Evolutionary conservation across 1,284 basidiomycete species (phyloP), one percentile per base, ranked within the genome.

Genomic region (Leccinum pallidistipes): DNA sequence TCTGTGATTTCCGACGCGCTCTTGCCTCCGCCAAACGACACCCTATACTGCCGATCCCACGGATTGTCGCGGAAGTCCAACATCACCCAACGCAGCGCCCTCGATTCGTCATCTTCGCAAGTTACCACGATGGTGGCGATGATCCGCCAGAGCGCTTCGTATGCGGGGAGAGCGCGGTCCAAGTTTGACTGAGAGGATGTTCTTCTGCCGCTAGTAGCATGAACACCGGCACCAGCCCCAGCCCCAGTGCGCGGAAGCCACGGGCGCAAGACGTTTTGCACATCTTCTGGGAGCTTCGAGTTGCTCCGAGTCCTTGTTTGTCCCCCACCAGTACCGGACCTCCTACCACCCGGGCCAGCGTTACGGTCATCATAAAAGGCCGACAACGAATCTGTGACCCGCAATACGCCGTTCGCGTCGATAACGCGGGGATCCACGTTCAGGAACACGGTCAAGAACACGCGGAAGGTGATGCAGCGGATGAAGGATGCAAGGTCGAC

Each of bases 131-230:
- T 69, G 1, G 77, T 74, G 1, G 85, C 85, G 54, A 85, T 75
- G n/a, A 86, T 79, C 16, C 84, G 78, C 86, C 86, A 87, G 53
- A 86, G 73, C 0, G 82, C 83, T 67, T 87, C 86, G 76, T 83
- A 87, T 1, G 81, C 73, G 0, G 85, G 85, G 45, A 87, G 78
- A 57, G 87, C 75, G 61, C 78, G 78, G 52, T 86, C 78, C 21
- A 86, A 66, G 0, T 83, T 80, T 55, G 79, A 76, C 1, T 71
- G 69, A 60, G 43, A 43, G 2, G n/a, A 45, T n/a, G 40, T 10
- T 45, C 10, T 18, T 18, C n/a, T 45, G 43, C 10, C 38, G 8
- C 38, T 16, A 40, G 38, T 45, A 18, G 16, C 14, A 38, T 3
- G 11, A 12, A 34, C 34, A 32, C 32, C 32, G 32, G 32, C 32